Evolutionary conservation across 208 protist genomes (phyloP).

Genomic region (Leishmania tarentolae): DNA sequence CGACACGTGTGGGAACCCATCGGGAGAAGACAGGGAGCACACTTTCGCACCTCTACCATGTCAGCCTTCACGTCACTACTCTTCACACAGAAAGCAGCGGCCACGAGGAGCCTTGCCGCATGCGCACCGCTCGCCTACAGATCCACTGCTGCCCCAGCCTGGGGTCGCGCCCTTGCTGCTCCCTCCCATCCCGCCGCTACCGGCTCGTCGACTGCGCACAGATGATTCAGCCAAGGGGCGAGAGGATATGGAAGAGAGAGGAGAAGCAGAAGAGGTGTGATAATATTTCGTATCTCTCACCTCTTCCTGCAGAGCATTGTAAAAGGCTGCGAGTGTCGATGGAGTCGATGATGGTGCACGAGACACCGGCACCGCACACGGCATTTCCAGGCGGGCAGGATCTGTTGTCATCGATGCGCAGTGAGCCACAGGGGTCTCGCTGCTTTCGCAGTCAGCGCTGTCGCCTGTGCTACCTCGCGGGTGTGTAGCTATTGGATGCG

Average conservation of each 20-base stretch:
- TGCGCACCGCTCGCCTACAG: slow-evolving; percentile 29
- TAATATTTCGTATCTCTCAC: neutral
- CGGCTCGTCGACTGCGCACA: slow-evolving; percentile 22
- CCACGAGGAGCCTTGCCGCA: slow-evolving; percentile 64
- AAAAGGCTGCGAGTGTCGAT: neutral
- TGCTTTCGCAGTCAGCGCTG: neutral
- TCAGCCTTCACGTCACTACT: neutral
- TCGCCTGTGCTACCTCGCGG: neutral
- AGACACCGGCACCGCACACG: neutral
- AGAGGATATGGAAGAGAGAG: neutral
- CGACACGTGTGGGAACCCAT: neutral
- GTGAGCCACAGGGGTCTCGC: neutral
- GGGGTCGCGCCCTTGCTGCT: neutral
- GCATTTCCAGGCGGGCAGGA: neutral
- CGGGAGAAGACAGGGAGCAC: neutral
- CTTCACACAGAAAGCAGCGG: slow-evolving; percentile 71
- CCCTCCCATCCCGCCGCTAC: slow-evolving; percentile 1
- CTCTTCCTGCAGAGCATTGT: neutral
- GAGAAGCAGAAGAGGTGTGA: neutral
- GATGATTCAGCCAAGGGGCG: neutral
- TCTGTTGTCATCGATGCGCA: neutral
- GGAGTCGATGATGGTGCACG: neutral
- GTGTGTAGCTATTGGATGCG: neutral
- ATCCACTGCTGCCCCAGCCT: neutral
- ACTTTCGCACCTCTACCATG: neutral